Percentiles rank a stretch among this genome's conserved stretches.
Evolutionary conservation across 768 basidiomycete species (phyloP).

Genomic region (Paxillus ammoniavirescens): DNA sequence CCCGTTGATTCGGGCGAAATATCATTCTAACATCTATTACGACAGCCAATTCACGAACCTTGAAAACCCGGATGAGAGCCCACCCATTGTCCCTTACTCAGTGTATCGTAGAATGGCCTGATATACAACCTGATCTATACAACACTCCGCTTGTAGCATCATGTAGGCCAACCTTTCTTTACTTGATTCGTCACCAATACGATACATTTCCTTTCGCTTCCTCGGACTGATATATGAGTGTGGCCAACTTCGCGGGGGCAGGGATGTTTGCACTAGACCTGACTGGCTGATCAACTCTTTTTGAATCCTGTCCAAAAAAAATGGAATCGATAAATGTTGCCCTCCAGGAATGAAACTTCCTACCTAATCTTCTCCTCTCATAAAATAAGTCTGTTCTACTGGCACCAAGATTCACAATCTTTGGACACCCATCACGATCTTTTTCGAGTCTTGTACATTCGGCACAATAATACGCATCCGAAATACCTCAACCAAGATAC

Average conservation of each 20-base stretch:
- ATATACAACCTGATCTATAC: constrained; percentile 5
- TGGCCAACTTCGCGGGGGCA: neutral
- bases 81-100: constrained; percentile 61
- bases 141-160: neutral
- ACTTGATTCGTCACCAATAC: constrained; percentile 5
- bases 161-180: neutral
- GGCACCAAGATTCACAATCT: constrained; percentile 96
- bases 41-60: constrained; percentile 54
- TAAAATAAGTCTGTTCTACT: constrained; percentile 92
- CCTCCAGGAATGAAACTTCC: constrained; percentile 14
- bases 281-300: constrained; percentile 24
- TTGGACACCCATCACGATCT: constrained; percentile 96
- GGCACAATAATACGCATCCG: constrained; percentile 98
- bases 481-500: constrained; percentile 65
- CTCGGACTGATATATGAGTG: neutral
- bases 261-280: neutral
- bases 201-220: neutral
- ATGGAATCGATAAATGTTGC: neutral
- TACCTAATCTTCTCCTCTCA: constrained; percentile 82
- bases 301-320: constrained; percentile 24
- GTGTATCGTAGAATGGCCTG: constrained; percentile 45
- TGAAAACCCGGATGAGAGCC: constrained; percentile 49
- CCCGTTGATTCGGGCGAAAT: neutral
- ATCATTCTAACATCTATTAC: constrained; percentile 8
- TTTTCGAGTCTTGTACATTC: constrained; percentile 97